Percentiles rank a stretch among this genome's conserved stretches.
These are phyloP conservation scores for Microbotryum violaceum DNA, from an alignment of 1,284 basidiomycete genomes.

Conservation along the genomic window DNA sequence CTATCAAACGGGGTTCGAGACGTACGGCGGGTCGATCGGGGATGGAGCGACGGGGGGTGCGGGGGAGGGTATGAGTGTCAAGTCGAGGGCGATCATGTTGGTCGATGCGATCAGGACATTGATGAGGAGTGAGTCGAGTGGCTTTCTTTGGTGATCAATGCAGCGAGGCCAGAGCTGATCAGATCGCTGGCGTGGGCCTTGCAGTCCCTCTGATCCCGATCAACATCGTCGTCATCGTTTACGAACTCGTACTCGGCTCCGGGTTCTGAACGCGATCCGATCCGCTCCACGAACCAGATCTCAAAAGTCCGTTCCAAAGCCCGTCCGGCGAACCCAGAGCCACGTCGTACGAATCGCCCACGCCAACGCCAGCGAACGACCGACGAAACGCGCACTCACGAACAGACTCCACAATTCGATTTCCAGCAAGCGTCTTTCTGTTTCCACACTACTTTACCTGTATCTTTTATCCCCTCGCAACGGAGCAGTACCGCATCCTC, in stretches of 20 bases:
- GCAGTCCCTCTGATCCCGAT: slow-evolving; percentile 31
- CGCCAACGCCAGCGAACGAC: too few species aligned
- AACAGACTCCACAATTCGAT: too few species aligned
- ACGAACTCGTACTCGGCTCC: slow-evolving; percentile 26
- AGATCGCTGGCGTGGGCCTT: background rate
- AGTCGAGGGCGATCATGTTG: slow-evolving; percentile 22
- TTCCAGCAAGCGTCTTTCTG: too few species aligned
- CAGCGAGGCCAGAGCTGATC: background rate
- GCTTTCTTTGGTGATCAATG: background rate
- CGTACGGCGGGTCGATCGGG: slow-evolving; percentile 7
- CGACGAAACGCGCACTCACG: too few species aligned
- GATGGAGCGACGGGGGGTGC: background rate
- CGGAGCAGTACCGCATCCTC: too few species aligned
- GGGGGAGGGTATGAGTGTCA: slow-evolving; percentile 7
- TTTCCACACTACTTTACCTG: too few species aligned
- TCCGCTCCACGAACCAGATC: too few species aligned
- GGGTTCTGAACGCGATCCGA: too few species aligned
- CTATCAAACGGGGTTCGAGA: slow-evolving; percentile 10
- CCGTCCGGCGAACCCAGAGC: too few species aligned
- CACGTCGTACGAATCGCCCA: too few species aligned
- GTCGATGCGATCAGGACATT: slow-evolving; percentile 28
- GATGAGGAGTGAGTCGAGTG: slow-evolving; percentile 24
- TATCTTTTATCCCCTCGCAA: too few species aligned
- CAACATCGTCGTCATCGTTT: slow-evolving; percentile 28
- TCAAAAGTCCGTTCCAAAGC: too few species aligned